Evolutionary conservation across 192 early-diverging fungal genomes (phyloP).

Genomic region (Podila epigama): DNA sequence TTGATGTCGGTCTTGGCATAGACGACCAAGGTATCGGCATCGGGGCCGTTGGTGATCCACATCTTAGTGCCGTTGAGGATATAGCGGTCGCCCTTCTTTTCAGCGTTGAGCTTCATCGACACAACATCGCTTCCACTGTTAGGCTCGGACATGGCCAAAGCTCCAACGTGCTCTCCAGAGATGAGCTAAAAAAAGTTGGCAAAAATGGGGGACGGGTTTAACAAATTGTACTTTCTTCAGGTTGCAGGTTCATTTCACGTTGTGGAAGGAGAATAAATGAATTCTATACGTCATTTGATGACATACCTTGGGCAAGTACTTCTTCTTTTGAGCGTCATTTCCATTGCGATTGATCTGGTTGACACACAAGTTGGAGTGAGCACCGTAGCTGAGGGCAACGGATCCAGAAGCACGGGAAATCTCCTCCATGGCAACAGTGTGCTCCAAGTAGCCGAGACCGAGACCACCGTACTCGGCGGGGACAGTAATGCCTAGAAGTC

Average conservation of each 20-base stretch:
- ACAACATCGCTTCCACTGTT: conserved; percentile 93
- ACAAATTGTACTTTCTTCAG: neutral
- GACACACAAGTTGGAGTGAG: conserved; percentile 96
- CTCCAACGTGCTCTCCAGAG: conserved; percentile 87
- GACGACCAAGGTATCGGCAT: conserved; percentile 88
- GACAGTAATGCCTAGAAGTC: conserved; percentile 90
- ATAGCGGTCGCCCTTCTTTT: conserved; percentile 84
- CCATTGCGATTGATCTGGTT: conserved; percentile 96
- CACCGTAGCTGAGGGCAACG: conserved; percentile 93
- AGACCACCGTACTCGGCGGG: conserved; percentile 89
- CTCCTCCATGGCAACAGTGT: conserved; percentile 94
- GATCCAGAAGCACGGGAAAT: conserved; percentile 87
- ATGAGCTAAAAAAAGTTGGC: conserved; percentile 61
- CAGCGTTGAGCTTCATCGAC: conserved; percentile 85
- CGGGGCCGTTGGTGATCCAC: conserved; percentile 98
- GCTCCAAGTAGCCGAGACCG: conserved; percentile 88
- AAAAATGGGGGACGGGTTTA: neutral
- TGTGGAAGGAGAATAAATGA: too few relatives aligned
- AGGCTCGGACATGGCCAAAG: conserved; percentile 94
- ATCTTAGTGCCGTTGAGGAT: conserved; percentile 91
- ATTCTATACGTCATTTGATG: too few relatives aligned
- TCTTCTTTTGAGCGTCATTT: conserved; percentile 83
- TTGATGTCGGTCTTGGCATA: conserved; percentile 89
- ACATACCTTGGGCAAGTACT: conserved; percentile 88
- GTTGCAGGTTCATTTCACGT: too few relatives aligned